A percentile compares a stretch with the other conserved stretches of the same genome.
These are phyloP conservation scores for Kodamaea sp. DNA, from an alignment of 1,139 yeast genomes.

Conservation along the genomic window DNA sequence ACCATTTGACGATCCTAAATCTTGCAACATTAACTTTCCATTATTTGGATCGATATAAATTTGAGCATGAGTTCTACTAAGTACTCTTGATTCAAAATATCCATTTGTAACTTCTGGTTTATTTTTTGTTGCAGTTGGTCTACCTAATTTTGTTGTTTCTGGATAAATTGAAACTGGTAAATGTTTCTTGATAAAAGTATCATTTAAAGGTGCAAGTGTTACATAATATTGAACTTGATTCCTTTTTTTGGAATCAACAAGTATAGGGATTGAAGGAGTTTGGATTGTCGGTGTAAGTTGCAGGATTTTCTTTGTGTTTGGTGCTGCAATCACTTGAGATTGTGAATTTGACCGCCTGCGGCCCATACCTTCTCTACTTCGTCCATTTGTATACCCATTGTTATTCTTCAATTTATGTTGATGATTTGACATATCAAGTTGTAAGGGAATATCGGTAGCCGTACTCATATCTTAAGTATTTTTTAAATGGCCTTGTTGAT, in stretches of 20 bases:
- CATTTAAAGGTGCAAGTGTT: constrained; percentile 71
- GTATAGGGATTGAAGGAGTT: constrained; percentile 12
- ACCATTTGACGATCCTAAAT: constrained; percentile 89
- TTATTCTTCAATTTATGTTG: neutral
- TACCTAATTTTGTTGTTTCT: constrained; percentile 78
- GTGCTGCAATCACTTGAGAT: constrained; percentile 26
- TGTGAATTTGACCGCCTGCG: constrained; percentile 41
- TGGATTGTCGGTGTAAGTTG: constrained; percentile 10
- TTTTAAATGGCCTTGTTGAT: too few relatives aligned
- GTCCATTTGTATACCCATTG: neutral
- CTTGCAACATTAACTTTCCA: constrained; percentile 74
- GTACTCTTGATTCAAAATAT: constrained; percentile 87
- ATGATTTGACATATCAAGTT: constrained; percentile 6
- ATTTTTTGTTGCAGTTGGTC: constrained; percentile 75
- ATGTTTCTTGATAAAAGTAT: constrained; percentile 76
- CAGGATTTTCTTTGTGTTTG: constrained; percentile 7
- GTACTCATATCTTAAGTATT: constrained; percentile 4
- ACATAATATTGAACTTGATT: constrained; percentile 49
- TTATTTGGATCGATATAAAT: constrained; percentile 66
- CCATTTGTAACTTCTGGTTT: constrained; percentile 83
- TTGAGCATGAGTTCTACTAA: constrained; percentile 92
- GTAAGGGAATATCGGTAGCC: constrained; percentile 9
- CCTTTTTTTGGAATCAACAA: constrained; percentile 24
- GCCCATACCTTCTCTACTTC: constrained; percentile 10
- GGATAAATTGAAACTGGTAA: constrained; percentile 79